Evolutionary conservation across 73 alveolate species (phyloP), one percentile per base, ranked within the genome.

Genomic region (Symbiodinium pilosum): DNA sequence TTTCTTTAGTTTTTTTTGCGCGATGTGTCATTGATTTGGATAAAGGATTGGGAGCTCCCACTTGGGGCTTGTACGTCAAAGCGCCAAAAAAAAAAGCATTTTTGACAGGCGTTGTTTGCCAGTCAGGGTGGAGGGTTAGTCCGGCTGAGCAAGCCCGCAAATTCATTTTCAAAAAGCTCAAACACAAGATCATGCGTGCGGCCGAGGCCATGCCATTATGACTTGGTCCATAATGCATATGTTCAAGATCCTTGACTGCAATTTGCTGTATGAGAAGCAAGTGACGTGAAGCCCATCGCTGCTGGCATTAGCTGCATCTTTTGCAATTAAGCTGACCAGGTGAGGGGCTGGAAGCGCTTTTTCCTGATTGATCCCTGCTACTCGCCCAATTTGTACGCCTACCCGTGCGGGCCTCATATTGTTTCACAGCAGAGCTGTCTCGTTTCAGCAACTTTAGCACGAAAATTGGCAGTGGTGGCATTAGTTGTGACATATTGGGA

Each of bases 331-430:
- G n/a, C n/a, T 14, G 59, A 9, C 38, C 96, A 91, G 77, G 96
- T 91, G 52, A 41, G 51, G 38, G 96, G 96, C 30, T 91, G 96
- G 96, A 91, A 91, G 77, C 96, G 96, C 41, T 91, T 91, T 40
- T 87, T 91, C n/a, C 39, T 91, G 8, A n/a, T 91, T 8, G 96
- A 91, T 34, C 96, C 96, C 34, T 69, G 88, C 77, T 69, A 68
- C 39, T 38, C 52, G 28, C 47, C 77, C 16, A 85, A 69, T 87
- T 52, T 91, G 20, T 91, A 91, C 38, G 87, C 96, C 75, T 91
- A 42, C 77, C 96, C 96, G 47, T n/a, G 4, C 73, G 73, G 73
- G 32, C 73, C 73, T 54, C 73, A 54, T 54, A 30, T n/a, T 6
- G 28, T 16, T n/a, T 26, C 26, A 30, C 73, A 54, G 28, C 73